Conservation (phyloP, 768 basidiomycete species). For the Sporobolomyces roseus region DNA sequence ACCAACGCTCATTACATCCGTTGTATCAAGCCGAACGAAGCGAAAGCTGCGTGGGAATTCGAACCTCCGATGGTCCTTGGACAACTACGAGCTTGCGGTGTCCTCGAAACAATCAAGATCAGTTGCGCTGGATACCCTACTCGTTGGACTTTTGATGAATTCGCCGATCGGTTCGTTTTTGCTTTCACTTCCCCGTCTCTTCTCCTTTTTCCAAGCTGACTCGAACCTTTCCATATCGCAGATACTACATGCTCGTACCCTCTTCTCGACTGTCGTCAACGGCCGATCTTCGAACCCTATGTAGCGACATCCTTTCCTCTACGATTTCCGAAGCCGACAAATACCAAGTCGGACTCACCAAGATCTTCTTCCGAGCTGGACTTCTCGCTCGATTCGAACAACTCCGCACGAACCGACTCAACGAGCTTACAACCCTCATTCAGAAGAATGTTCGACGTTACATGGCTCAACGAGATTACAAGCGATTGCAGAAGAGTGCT, state of each 20-base stretch:
- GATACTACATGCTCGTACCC: conserved; percentile 94
- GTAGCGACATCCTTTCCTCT: conserved; percentile 73
- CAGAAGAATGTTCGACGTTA: conserved; percentile 94
- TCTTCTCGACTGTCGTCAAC: conserved; percentile 75
- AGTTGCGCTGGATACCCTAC: conserved; percentile 98
- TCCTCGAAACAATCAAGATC: conserved; percentile 96
- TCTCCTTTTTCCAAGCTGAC: neutral
- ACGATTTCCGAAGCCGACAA: conserved; percentile 92
- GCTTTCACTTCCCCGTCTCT: neutral
- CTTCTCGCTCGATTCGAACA: conserved; percentile 96
- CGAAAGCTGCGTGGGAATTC: conserved; percentile 94
- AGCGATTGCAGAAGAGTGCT: conserved; percentile 63
- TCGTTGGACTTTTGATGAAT: conserved; percentile 97
- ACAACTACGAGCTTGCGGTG: conserved; percentile 95
- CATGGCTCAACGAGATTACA: conserved; percentile 77
- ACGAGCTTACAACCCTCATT: conserved; percentile 85
- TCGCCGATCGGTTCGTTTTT: conserved; percentile 78
- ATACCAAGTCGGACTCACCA: conserved; percentile 92
- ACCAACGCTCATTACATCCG: conserved; percentile 99
- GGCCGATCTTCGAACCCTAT: conserved; percentile 68
- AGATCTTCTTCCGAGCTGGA: conserved; percentile 98
- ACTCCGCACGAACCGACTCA: conserved; percentile 78
- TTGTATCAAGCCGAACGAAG: conserved; percentile 98
- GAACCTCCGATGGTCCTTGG: conserved; percentile 90
- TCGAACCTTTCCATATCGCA: conserved; percentile 46